These are phyloP conservation scores for Fomitopsis schrenkii DNA, from an alignment of 1,284 basidiomycete genomes.

Conservation along the genomic window DNA sequence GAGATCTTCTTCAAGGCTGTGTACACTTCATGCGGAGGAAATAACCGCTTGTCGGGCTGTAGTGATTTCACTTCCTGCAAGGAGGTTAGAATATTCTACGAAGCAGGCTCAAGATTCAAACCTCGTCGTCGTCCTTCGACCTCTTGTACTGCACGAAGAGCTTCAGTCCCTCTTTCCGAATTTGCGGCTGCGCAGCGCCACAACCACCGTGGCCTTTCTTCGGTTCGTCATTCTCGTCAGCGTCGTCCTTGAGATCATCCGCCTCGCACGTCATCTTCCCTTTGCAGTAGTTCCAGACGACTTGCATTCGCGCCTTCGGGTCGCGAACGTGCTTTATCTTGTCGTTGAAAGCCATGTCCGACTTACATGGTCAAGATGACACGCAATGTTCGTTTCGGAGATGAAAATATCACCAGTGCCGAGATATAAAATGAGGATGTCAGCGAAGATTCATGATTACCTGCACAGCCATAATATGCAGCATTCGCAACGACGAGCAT, in stretches of 20 bases:
- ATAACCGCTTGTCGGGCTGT: conserved; percentile 88
- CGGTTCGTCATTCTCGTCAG: conserved; percentile 67
- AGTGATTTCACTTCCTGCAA: conserved; percentile 74
- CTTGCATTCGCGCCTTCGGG: conserved; percentile 84
- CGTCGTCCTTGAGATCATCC: conserved; percentile 84
- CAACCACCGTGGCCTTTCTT: conserved; percentile 95
- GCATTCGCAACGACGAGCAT: conserved; percentile 25
- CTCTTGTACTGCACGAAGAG: conserved; percentile 96
- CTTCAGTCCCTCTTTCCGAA: conserved; percentile 95
- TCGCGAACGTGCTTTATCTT: conserved; percentile 84
- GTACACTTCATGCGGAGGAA: conserved; percentile 89
- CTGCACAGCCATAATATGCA: conserved; percentile 15
- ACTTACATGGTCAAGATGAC: conserved; percentile 45
- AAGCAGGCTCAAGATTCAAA: conserved; percentile 33
- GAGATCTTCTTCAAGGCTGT: conserved; percentile 93
- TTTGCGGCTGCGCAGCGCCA: conserved; percentile 87
- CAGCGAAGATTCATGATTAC: conserved; percentile 48
- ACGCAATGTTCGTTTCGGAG: conserved; percentile 6
- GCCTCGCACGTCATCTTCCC: conserved; percentile 83
- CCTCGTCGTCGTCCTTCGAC: conserved; percentile 90
- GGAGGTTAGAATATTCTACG: conserved; percentile 14
- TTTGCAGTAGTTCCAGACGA: conserved; percentile 85
- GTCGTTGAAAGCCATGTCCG: conserved; percentile 78
- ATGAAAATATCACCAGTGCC: conserved; percentile 8
- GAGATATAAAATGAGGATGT: conserved; percentile 37